Conservation (phyloP, 1,139 yeast species). For the Hemisphaericaspora xylofermentans region DNA sequence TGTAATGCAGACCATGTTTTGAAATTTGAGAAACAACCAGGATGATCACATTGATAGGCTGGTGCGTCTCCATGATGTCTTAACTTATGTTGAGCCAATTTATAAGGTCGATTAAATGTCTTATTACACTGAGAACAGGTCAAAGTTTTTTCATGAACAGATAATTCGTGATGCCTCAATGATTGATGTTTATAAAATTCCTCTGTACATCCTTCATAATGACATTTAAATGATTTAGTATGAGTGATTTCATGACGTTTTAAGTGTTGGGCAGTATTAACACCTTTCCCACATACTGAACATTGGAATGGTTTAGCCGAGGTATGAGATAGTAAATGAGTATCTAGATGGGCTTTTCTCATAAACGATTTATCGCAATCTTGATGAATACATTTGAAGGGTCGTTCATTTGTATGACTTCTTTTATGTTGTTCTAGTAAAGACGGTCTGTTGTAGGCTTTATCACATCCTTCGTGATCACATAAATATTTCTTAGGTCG, state of each 20-base stretch:
- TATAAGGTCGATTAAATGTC: slow-evolving; percentile 57
- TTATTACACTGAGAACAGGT: slow-evolving; percentile 62
- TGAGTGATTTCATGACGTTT: slow-evolving; percentile 81
- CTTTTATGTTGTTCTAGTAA: slow-evolving; percentile 78
- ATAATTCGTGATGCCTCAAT: slow-evolving; percentile 66
- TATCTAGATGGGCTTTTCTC: slow-evolving; percentile 74
- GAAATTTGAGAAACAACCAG: slow-evolving; percentile 61
- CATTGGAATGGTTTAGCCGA: slow-evolving; percentile 74
- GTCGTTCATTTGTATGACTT: slow-evolving; percentile 77
- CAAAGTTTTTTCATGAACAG: slow-evolving; percentile 56
- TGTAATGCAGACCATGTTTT: slow-evolving; percentile 78
- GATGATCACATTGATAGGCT: slow-evolving; percentile 59
- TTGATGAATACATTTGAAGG: slow-evolving; percentile 57
- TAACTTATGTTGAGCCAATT: slow-evolving; percentile 59
- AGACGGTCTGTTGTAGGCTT: slow-evolving; percentile 80
- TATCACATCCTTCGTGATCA: slow-evolving; percentile 63
- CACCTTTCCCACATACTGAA: slow-evolving; percentile 77
- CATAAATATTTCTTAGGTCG: slow-evolving; percentile 63
- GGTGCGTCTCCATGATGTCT: slow-evolving; percentile 59
- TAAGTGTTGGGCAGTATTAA: slow-evolving; percentile 77
- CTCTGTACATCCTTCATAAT: slow-evolving; percentile 59
- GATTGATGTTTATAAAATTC: slow-evolving; percentile 78
- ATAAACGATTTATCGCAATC: slow-evolving; percentile 67
- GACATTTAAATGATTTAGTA: slow-evolving; percentile 65
- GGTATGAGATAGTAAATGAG: slow-evolving; percentile 67